A percentile compares a stretch with the other conserved stretches of the same genome.
These are phyloP conservation scores for Globisporangium recalcitrans DNA, from an alignment of 352 stramenopile species.

Conservation along the genomic window DNA sequence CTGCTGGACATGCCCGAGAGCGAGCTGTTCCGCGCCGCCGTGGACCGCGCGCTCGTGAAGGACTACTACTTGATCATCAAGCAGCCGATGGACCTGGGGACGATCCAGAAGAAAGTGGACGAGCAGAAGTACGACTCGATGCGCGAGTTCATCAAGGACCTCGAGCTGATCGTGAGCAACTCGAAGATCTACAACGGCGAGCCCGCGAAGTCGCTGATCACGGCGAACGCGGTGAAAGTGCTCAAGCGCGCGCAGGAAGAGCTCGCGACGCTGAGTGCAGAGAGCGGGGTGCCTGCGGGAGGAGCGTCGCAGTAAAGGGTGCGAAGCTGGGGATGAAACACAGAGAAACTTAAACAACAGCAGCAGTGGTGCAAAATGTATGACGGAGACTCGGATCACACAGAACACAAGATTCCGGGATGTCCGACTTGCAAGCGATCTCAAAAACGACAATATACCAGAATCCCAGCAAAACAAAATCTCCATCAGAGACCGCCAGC, in stretches of 20 bases:
- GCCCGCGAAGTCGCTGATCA: conserved; percentile 61
- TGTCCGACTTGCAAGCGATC: neutral
- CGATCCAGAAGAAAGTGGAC: conserved; percentile 63
- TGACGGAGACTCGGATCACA: neutral
- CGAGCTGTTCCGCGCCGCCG: conserved; percentile 61
- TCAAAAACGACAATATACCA: too few relatives aligned
- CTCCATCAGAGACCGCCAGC: too few relatives aligned
- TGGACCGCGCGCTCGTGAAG: conserved; percentile 53
- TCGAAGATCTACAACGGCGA: conserved; percentile 82
- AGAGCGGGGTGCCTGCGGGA: neutral
- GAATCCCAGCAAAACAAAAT: too few relatives aligned
- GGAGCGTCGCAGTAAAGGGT: neutral
- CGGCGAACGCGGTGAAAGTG: conserved; percentile 68
- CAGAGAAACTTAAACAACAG: neutral
- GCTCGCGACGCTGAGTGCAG: conserved; percentile 49
- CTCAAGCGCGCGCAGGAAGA: conserved; percentile 75
- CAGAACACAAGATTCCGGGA: too few relatives aligned
- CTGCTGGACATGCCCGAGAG: conserved; percentile 76
- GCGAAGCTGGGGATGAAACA: neutral
- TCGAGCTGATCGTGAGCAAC: conserved; percentile 85
- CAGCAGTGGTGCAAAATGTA: neutral
- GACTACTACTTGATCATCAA: conserved; percentile 86
- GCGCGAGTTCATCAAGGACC: conserved; percentile 81
- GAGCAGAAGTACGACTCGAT: conserved; percentile 73
- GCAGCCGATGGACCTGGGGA: conserved; percentile 75